Conservation (phyloP, 2,329 filamentous ascomycete species). For the Hymenoscyphus infarciens region DNA sequence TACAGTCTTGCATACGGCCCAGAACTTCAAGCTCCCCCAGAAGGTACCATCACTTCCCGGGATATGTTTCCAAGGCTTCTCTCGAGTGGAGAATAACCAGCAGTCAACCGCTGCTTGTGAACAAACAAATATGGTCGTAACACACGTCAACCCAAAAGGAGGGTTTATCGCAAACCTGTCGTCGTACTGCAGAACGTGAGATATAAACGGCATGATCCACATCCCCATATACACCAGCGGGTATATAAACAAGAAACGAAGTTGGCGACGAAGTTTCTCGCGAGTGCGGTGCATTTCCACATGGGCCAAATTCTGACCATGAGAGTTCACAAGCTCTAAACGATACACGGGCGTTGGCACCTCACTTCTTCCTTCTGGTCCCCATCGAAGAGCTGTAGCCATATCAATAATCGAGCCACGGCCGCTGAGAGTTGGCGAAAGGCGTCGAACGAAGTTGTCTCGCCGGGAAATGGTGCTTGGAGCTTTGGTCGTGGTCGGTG, state of each 20-base stretch:
- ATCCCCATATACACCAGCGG: constrained; percentile 67
- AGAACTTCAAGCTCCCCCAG: constrained; percentile 36
- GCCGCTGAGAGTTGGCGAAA: constrained; percentile 20
- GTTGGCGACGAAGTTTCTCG: constrained; percentile 60
- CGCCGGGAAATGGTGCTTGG: constrained; percentile 24
- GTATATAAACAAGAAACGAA: constrained; percentile 73
- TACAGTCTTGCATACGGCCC: constrained; percentile 27
- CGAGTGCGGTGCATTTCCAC: constrained; percentile 41
- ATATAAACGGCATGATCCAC: constrained; percentile 69
- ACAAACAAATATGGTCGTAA: constrained; percentile 55
- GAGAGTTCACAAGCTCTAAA: constrained; percentile 30
- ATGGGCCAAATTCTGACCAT: constrained; percentile 32
- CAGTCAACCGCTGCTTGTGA: constrained; percentile 67
- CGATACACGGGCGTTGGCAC: constrained; percentile 18
- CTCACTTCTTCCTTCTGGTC: constrained; percentile 16
- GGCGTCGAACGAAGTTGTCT: constrained; percentile 22
- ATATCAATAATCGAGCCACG: constrained; percentile 25
- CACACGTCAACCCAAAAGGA: constrained; percentile 53
- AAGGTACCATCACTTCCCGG: constrained; percentile 40
- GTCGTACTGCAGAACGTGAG: constrained; percentile 58
- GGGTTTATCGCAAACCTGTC: constrained; percentile 48
- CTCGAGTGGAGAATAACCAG: constrained; percentile 63
- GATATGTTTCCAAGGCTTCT: constrained; percentile 67
- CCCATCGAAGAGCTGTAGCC: constrained; percentile 21
- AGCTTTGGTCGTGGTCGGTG: constrained; percentile 9